These are phyloP conservation scores for Isabelozyma gotoi DNA, from an alignment of 805 yeast species.

Conservation along the genomic window DNA sequence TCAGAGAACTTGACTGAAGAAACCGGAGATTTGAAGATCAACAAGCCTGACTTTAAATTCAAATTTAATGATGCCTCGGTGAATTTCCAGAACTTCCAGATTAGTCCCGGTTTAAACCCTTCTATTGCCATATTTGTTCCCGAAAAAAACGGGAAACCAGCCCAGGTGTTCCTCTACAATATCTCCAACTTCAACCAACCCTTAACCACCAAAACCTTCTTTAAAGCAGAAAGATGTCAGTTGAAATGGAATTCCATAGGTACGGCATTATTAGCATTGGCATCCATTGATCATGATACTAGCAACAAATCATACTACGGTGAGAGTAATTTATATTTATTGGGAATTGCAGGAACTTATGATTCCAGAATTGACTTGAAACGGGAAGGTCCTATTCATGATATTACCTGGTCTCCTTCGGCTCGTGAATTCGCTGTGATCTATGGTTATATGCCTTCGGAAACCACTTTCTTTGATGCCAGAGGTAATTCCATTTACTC, in stretches of 20 bases:
- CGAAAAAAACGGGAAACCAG: conserved; percentile 85
- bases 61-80: conserved; percentile 52
- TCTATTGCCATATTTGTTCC: conserved; percentile 89
- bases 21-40: conserved; percentile 25
- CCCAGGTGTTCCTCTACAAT: conserved; percentile 79
- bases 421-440: conserved; percentile 96
- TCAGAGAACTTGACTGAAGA: conserved; percentile 18
- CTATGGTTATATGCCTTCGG: conserved; percentile 97
- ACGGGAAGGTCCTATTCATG: conserved; percentile 96
- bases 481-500: conserved; percentile 86
- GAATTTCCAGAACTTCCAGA: conserved; percentile 53
- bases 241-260: conserved; percentile 94
- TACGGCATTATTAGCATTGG: conserved; percentile 88
- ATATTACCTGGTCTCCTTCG: conserved; percentile 94
- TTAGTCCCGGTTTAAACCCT: conserved; percentile 88
- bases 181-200: conserved; percentile 76
- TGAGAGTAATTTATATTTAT: conserved; percentile 85
- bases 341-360: conserved; percentile 90
- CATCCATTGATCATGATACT: conserved; percentile 93
- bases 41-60: conserved; percentile 59
- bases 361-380: conserved; percentile 85
- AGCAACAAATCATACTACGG: conserved; percentile 95
- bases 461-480: conserved; percentile 90
- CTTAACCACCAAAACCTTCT: conserved; percentile 81
- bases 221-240: conserved; percentile 92